Percentiles rank a stretch among this genome's conserved stretches.
phyloP scores from a whole-genome alignment of 2,329 filamentous ascomycete genomes.

The Aspergillus pseudoterreus region DNA sequence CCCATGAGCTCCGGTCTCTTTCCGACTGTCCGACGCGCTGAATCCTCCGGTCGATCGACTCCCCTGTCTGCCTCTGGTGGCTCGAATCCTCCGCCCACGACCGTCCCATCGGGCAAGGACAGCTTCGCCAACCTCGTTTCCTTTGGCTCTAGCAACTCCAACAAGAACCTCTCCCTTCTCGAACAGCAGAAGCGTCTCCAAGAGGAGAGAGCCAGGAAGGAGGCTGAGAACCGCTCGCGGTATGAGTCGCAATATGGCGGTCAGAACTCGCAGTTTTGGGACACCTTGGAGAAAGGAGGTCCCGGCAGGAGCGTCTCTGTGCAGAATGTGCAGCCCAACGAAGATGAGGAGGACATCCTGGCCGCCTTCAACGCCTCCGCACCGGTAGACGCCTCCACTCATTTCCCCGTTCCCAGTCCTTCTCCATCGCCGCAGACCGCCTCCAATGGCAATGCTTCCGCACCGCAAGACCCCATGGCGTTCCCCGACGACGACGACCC shows the following conservation, averaged over 20 bases:
- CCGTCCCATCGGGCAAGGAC: conserved; percentile 42
- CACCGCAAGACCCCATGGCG: conserved; percentile 20
- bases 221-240: conserved; percentile 67
- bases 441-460: conserved; percentile 13
- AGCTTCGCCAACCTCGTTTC: conserved; percentile 65
- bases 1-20: conserved; percentile 37
- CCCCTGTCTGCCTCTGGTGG: conserved; percentile 33
- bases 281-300: conserved; percentile 60
- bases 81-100: conserved; percentile 37
- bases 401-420: conserved; percentile 50
- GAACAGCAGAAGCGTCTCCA: conserved; percentile 67
- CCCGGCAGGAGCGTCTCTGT: conserved; percentile 39
- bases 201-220: conserved; percentile 71
- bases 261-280: conserved; percentile 67
- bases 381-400: conserved; percentile 57
- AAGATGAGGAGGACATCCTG: conserved; percentile 56
- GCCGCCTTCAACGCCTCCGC: conserved; percentile 59
- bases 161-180: conserved; percentile 65
- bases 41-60: conserved; percentile 42
- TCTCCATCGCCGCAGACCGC: conserved; percentile 26
- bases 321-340: conserved; percentile 47
- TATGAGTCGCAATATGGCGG: conserved; percentile 74
- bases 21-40: conserved; percentile 33
- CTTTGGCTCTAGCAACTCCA: conserved; percentile 45
- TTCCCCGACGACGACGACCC: conserved; percentile 72